Evolutionary conservation across 1,284 basidiomycete genomes (phyloP).

Genomic region (Sporisorium iseilematis-ciliati): DNA sequence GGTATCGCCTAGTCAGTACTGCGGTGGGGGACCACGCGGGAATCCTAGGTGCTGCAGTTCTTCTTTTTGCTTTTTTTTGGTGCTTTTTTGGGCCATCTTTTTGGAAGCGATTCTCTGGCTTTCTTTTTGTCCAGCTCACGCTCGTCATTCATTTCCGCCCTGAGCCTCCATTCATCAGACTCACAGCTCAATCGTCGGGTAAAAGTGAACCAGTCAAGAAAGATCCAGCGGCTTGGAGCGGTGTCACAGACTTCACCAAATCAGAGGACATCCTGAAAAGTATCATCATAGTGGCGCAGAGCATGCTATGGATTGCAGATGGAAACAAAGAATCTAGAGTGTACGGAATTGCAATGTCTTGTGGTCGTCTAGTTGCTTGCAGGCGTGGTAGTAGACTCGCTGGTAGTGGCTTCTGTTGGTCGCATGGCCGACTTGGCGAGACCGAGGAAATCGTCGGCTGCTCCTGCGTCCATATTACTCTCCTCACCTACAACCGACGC

Average conservation of each 20-base stretch:
- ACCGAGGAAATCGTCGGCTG: slow-evolving; percentile 42
- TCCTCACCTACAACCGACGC: neutral
- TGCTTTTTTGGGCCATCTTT: neutral
- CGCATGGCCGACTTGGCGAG: slow-evolving; percentile 33
- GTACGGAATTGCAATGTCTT: neutral
- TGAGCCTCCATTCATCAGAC: too few relatives aligned
- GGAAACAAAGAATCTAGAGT: neutral
- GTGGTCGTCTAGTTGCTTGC: neutral
- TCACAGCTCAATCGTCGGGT: too few relatives aligned
- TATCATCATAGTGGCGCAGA: neutral
- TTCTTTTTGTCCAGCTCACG: neutral
- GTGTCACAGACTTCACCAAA: neutral
- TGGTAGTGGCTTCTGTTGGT: slow-evolving; percentile 9
- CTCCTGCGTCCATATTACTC: slow-evolving; percentile 2
- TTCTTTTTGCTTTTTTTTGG: slow-evolving; percentile 61
- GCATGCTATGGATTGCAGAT: neutral
- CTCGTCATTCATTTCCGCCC: too few relatives aligned
- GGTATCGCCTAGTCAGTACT: slow-evolving; percentile 84
- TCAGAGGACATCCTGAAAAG: neutral
- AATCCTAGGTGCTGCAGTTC: slow-evolving; percentile 84
- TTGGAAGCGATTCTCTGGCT: neutral
- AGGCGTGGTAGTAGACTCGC: slow-evolving; percentile 8
- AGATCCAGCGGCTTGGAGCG: too few relatives aligned
- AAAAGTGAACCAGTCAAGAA: too few relatives aligned
- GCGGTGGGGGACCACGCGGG: slow-evolving; percentile 85